Base-by-base conservation (phyloP, 108 stramenopile species). In the Pelagomonas calceolata region DNA sequence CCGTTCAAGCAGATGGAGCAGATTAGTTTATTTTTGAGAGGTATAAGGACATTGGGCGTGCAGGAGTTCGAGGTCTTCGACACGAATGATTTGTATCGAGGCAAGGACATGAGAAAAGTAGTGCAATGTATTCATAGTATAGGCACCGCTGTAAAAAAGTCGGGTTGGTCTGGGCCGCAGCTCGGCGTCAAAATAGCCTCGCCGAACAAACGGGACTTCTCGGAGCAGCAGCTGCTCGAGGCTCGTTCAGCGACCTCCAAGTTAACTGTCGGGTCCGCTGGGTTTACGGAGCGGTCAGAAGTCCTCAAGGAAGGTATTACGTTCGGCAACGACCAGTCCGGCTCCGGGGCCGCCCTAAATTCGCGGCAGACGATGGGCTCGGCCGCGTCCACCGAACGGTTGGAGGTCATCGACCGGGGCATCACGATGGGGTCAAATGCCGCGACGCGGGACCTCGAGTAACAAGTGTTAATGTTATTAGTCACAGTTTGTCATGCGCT, bases 1-100 rank as follows among this genome's bases (percentile, higher is more conserved):
- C 79, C 81, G 1, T 82, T 82, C 66, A 80, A 80, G 73, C 79
- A 78, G 65, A 82, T 82, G 81, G 81, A 82, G 66, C 80, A 82
- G 43, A 64, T 82, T 32, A 45, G 63, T 30, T 69, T 68, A 46
- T 81, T 73, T 37, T 32, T 74, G 30, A 26, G 44, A 29, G 46
- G 32, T 34, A 36, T 43, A 0, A 65, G 44, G 63, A 34, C 30
- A 3, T 45, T 84, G 21, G 83, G 83, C 26, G 79, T 84, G 32
- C 76, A 81, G 30, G 79, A 80, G 64, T 68, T 68, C 68, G 79
- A 79, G 30, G 36, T 77, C 32, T 84, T 84, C 72, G 81, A 82
- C 26, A 82, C 83, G 36, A 71, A 70, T 44, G 81, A 82, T 33
- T 46, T 84, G 4, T 81, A 70, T 45, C 76, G 80, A 74, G 74